A percentile compares a stretch with the other conserved stretches of the same genome.
Conservation (phyloP, 169 alveolate species). For the Cyclospora cayetanensis region DNA sequence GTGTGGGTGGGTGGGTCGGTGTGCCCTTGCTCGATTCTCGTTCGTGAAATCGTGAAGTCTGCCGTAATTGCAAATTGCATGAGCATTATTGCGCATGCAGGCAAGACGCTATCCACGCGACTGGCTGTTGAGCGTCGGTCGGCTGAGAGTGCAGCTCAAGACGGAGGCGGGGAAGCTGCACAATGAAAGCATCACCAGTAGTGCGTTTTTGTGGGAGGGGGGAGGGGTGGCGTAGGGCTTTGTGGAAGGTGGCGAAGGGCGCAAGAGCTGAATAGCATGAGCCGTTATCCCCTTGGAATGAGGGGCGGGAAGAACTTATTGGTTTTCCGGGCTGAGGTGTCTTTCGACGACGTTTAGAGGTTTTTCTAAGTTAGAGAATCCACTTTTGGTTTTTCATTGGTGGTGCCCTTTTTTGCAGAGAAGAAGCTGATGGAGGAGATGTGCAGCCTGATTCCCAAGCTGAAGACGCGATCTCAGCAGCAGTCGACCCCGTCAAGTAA, state of each 20-base stretch:
- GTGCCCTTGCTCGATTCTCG: too few species aligned
- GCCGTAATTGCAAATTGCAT: too few species aligned
- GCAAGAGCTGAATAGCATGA: neutral
- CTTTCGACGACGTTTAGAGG: neutral
- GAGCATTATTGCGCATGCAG: neutral
- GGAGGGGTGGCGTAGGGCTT: too few species aligned
- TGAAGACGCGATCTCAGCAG: constrained; percentile 24
- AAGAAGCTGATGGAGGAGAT: constrained; percentile 17
- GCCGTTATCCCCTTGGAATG: neutral
- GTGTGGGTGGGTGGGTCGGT: neutral
- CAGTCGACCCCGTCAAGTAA: neutral
- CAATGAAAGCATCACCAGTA: neutral
- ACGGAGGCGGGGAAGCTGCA: neutral
- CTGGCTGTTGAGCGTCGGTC: constrained; percentile 35
- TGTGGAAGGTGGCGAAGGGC: too few species aligned
- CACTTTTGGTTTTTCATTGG: neutral
- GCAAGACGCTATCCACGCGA: constrained; percentile 20
- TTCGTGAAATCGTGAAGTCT: too few species aligned
- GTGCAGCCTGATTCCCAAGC: constrained; percentile 41
- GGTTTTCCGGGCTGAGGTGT: neutral
- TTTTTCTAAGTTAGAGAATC: neutral
- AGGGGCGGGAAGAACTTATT: neutral
- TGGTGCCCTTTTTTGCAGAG: neutral
- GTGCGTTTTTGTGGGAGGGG: too few species aligned
- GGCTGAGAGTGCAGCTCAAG: constrained; percentile 5